Percentiles rank a stretch among this genome's conserved stretches.
Evolutionary conservation across 164 flowering plant species (phyloP).

Genomic region (Saururus chinensis): DNA sequence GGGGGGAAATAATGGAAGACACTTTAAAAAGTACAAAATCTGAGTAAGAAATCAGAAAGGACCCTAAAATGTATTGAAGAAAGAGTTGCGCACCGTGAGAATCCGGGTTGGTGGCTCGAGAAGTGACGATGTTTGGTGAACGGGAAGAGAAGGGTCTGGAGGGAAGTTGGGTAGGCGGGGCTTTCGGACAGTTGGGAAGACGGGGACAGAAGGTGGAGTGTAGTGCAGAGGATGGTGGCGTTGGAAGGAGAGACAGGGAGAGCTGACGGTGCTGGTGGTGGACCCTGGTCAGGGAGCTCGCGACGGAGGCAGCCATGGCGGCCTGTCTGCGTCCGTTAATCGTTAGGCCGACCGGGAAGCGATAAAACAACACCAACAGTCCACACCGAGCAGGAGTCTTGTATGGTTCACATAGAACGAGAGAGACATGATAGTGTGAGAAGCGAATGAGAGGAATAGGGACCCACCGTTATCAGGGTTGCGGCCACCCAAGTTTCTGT

Average conservation of each 20-base stretch:
- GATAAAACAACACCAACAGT: too few relatives aligned
- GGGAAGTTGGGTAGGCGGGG: not conserved
- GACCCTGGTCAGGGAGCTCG: not conserved
- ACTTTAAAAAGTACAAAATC: too few relatives aligned
- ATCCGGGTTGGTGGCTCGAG: conserved; percentile 2
- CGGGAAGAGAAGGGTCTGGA: not conserved
- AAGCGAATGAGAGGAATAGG: too few relatives aligned
- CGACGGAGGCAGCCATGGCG: conserved; percentile 3
- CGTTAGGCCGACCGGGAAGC: too few relatives aligned
- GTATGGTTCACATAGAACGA: too few relatives aligned
- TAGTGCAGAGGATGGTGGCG: not conserved
- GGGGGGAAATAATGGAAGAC: too few relatives aligned
- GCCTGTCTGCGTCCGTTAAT: too few relatives aligned
- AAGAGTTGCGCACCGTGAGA: not conserved
- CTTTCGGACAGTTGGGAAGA: not conserved
- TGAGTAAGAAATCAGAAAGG: not conserved
- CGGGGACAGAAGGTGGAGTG: conserved; percentile 1
- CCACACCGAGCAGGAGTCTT: too few relatives aligned
- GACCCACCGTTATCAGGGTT: too few relatives aligned
- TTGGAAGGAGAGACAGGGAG: conserved; percentile 1
- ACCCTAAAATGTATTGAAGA: not conserved
- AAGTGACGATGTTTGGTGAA: not conserved
- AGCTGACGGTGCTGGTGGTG: not conserved
- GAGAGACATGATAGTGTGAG: too few relatives aligned
- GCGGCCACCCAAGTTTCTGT: too few relatives aligned